Conservation (phyloP, 2,329 filamentous ascomycete species). For the Fusarium xylarioides region DNA sequence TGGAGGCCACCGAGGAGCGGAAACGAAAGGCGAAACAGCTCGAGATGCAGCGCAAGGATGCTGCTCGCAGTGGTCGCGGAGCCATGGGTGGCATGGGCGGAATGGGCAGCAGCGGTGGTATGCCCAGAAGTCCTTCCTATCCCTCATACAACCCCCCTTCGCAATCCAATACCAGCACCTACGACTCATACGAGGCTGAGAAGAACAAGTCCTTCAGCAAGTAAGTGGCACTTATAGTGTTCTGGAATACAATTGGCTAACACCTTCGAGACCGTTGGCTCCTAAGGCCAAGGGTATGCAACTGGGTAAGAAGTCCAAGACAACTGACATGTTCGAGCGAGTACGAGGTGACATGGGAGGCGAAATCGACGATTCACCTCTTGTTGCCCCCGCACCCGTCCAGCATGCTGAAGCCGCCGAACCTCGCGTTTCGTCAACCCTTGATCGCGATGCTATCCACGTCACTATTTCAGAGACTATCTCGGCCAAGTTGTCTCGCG, state of each 20-base stretch:
- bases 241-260: constrained; percentile 5
- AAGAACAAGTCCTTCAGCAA: constrained; percentile 93
- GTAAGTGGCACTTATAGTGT: constrained; percentile 54
- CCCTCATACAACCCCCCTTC: constrained; percentile 87
- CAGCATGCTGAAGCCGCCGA: constrained; percentile 61
- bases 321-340: constrained; percentile 95
- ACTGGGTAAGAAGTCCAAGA: constrained; percentile 98
- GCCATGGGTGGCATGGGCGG: constrained; percentile 44
- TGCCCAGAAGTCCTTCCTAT: constrained; percentile 82
- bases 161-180: constrained; percentile 80
- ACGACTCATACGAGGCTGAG: constrained; percentile 94
- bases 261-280: constrained; percentile 61
- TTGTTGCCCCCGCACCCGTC: constrained; percentile 68
- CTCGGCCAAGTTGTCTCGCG: constrained; percentile 85
- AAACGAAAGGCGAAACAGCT: constrained; percentile 99
- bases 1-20: constrained; percentile 97
- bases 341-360: constrained; percentile 91
- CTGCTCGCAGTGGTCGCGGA: constrained; percentile 73
- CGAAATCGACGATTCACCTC: constrained; percentile 79
- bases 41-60: constrained; percentile 98
- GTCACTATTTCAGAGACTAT: constrained; percentile 91
- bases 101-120: constrained; percentile 50
- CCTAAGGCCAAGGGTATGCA: constrained; percentile 98
- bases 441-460: constrained; percentile 86
- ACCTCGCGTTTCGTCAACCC: constrained; percentile 70